Evolutionary conservation across 345 rosid genomes (phyloP).

Genomic region (Euphorbia tirucalli): DNA sequence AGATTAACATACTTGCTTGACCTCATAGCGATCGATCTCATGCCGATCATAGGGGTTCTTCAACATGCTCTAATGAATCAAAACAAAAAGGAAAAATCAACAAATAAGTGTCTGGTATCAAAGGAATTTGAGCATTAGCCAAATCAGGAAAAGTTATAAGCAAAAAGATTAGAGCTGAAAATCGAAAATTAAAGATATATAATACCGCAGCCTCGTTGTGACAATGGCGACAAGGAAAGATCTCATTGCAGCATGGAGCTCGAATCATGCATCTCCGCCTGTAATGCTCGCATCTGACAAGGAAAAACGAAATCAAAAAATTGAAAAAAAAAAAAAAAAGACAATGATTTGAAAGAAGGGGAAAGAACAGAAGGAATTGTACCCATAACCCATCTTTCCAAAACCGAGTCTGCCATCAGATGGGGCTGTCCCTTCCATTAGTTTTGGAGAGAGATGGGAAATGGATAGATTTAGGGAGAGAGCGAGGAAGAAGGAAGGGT

Average conservation of each 20-base stretch:
- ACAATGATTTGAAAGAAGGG: not conserved
- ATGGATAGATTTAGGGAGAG: not conserved
- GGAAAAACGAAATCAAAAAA: not conserved
- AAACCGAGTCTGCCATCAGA: slow-evolving; percentile 71
- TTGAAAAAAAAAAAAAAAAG: not conserved
- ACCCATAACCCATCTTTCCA: slow-evolving; percentile 98
- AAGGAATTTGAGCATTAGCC: not conserved
- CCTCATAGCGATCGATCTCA: slow-evolving; percentile 76
- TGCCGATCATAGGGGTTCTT: slow-evolving; percentile 61
- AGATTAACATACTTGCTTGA: slow-evolving; percentile 55
- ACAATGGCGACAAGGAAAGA: slow-evolving; percentile 88
- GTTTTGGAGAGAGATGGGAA: slow-evolving; percentile 19
- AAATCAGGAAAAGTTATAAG: not conserved
- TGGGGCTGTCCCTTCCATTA: slow-evolving; percentile 53
- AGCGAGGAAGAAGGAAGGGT: slow-evolving; percentile 7
- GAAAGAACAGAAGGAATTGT: slow-evolving; percentile 3
- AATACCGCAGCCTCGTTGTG: slow-evolving; percentile 82
- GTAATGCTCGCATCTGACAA: slow-evolving; percentile 84
- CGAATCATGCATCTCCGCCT: slow-evolving; percentile 90
- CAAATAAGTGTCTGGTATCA: not conserved
- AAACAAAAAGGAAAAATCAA: not conserved
- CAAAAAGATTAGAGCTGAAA: not conserved
- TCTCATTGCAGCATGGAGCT: slow-evolving; percentile 95
- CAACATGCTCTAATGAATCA: slow-evolving; percentile 49
- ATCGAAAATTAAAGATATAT: not conserved